Evolutionary conservation across 306 rosid species (phyloP).

Genomic region (Dalbergia cultrata): DNA sequence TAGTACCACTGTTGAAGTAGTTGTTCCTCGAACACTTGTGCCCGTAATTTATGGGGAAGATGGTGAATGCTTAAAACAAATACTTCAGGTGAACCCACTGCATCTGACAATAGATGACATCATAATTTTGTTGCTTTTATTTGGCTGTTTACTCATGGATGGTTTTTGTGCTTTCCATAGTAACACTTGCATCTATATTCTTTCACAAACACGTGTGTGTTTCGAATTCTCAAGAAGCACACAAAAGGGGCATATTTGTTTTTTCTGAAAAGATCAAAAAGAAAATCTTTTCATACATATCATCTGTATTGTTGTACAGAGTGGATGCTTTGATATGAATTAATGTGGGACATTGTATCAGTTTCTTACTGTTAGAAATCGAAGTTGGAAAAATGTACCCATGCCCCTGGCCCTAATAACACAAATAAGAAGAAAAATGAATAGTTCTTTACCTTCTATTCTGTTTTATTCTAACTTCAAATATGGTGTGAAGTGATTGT

Average conservation of each 20-base stretch:
- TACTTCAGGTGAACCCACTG: conserved; percentile 74
- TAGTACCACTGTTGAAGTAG: conserved; percentile 90
- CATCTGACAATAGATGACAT: conserved; percentile 28
- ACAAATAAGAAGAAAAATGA: not conserved
- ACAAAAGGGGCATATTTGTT: not conserved
- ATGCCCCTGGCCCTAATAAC: not conserved
- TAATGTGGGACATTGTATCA: conserved; percentile 6
- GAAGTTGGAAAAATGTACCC: not conserved
- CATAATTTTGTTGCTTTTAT: conserved; percentile 35
- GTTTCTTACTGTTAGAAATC: conserved; percentile 18
- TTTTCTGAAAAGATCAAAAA: not conserved
- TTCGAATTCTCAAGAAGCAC: conserved; percentile 11
- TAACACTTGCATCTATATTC: conserved; percentile 7
- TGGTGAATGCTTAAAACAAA: conserved; percentile 97
- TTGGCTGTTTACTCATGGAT: not conserved
- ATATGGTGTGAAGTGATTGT: conserved; percentile 38
- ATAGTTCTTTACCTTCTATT: conserved; percentile 8
- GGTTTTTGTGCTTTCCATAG: conserved; percentile 32
- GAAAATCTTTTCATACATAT: not conserved
- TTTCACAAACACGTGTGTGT: not conserved
- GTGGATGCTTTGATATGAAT: conserved; percentile 25
- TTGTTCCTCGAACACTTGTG: conserved; percentile 83
- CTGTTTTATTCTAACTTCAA: conserved; percentile 17
- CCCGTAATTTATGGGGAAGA: conserved; percentile 88
- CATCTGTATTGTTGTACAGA: conserved; percentile 9